phyloP scores from a whole-genome alignment of 1,284 basidiomycete species.

The Porodaedalea pini region DNA sequence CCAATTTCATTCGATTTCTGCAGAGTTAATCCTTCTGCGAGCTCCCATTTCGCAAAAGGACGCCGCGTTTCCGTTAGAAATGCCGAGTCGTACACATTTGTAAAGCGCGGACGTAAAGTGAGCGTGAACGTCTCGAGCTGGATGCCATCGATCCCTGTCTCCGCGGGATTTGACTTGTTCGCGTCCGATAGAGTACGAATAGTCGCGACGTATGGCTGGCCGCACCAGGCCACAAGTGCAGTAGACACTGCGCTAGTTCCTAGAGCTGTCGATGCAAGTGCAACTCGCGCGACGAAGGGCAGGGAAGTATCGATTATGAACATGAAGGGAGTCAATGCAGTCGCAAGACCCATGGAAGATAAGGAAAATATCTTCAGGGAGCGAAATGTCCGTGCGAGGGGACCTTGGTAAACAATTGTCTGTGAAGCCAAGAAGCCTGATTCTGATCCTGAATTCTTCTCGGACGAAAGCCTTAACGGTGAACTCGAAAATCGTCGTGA shows the following conservation, averaged over 20 bases:
- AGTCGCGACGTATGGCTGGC: slow-evolving; percentile 47
- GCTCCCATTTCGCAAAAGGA: slow-evolving; percentile 80
- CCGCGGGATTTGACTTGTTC: slow-evolving; percentile 35
- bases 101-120: slow-evolving; percentile 53
- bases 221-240: slow-evolving; percentile 70
- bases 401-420: slow-evolving; percentile 49
- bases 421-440: not conserved
- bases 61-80: slow-evolving; percentile 69
- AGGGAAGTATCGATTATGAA: slow-evolving; percentile 77
- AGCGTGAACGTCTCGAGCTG: slow-evolving; percentile 72
- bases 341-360: slow-evolving; percentile 71
- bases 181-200: slow-evolving; percentile 37
- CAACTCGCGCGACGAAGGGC: slow-evolving; percentile 64
- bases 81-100: slow-evolving; percentile 70
- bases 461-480: not conserved
- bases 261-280: slow-evolving; percentile 67
- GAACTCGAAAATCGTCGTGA: not conserved
- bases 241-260: slow-evolving; percentile 68
- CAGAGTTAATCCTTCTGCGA: slow-evolving; percentile 54
- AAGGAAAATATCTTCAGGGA: slow-evolving; percentile 82
- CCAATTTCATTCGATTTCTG: slow-evolving; percentile 37
- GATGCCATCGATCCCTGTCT: slow-evolving; percentile 41
- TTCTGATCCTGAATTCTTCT: not conserved
- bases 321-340: slow-evolving; percentile 71
- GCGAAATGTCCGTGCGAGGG: slow-evolving; percentile 67